A percentile compares a stretch with the other conserved stretches of the same genome.
These are phyloP conservation scores for Stylosanthes scabra DNA, from an alignment of 331 rosid genomes.

Conservation along the genomic window DNA sequence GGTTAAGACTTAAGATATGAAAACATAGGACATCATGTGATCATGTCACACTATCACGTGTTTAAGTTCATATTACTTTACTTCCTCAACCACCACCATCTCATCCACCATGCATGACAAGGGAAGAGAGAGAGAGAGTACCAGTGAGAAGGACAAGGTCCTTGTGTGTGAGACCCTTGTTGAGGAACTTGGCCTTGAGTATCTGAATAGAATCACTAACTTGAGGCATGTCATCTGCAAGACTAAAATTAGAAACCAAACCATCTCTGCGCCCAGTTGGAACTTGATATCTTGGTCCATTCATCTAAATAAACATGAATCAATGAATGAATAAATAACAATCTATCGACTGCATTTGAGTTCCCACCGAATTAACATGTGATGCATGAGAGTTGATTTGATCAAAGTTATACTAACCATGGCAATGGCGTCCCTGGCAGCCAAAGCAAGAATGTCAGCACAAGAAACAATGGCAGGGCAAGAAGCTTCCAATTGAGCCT, in stretches of 20 bases:
- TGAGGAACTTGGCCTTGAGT: slow-evolving; percentile 63
- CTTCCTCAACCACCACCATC: slow-evolving; percentile 55
- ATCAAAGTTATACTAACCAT: slow-evolving; percentile 41
- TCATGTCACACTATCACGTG: too few relatives aligned
- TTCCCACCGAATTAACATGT: too few relatives aligned
- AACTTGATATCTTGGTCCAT: slow-evolving; percentile 74
- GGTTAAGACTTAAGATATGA: too few relatives aligned
- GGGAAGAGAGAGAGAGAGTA: slow-evolving; percentile 21
- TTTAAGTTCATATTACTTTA: slow-evolving; percentile 37
- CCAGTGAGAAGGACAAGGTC: slow-evolving; percentile 90
- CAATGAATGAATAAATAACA: too few relatives aligned
- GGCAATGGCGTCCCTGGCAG: slow-evolving; percentile 83
- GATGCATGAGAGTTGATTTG: too few relatives aligned
- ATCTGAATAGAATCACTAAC: slow-evolving; percentile 68
- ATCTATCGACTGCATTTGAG: too few relatives aligned
- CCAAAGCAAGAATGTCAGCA: slow-evolving; percentile 85
- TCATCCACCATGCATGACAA: slow-evolving; percentile 61
- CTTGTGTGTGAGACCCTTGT: slow-evolving; percentile 68
- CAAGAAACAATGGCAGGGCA: slow-evolving; percentile 89
- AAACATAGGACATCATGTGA: too few relatives aligned
- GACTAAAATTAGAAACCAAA: slow-evolving; percentile 53
- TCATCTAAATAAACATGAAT: too few relatives aligned
- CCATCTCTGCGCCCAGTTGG: slow-evolving; percentile 89
- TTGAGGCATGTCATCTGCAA: slow-evolving; percentile 76
- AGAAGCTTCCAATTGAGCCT: slow-evolving; percentile 58